Evolutionary conservation across 2,329 filamentous ascomycete species (phyloP), one percentile per base, ranked within the genome.

Genomic region (Pyrenochaeta sp.): DNA sequence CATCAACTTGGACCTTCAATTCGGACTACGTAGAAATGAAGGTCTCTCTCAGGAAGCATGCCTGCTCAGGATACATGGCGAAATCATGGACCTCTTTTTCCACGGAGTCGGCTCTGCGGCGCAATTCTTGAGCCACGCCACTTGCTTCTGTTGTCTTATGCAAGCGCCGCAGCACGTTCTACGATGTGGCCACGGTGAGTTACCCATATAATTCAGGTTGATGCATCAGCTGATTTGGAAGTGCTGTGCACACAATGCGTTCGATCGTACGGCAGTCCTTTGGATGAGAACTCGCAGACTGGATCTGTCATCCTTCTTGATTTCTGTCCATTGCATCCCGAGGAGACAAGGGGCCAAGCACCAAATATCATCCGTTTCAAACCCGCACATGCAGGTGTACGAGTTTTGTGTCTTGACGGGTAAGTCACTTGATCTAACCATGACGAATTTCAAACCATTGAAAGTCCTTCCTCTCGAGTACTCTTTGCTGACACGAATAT

Each of bases 71-170:
- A 19, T 42, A 6, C 31, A 42, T 30, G 14, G 17, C 6, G 20
- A n/a, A 11, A 29, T 19, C 14, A 30, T 40, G 13, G 14, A 36
- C 6, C 10, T 15, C 2, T 35, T 41, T 28, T 37, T 23, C 18
- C 7, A 18, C n/a, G 50, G 52, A 37, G 27, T 55, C 1, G 49
- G 46, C 0, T 26, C 32, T 15, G 42, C 53, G 8, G 5, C 40
- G 8, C 18, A 55, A 1, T 65, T 73, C 32, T 60, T 72, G 11
- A 77, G 71, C 26, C 75, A 77, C 48, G 61, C 71, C 1, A 72
- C 73, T 2, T 80, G 77, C 45, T 77, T 78, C 45, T 75, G 68
- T 35, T 80, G 77, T 45, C 53, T 79, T 10, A 69, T 72, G 44
- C 68, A 73, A 30, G 54, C 70, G 1, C 68, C 77, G 1, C 66